Percentiles rank a stretch among this genome's conserved stretches.
Conservation (phyloP, 106 monocot species). For the Dendrobium officinale region DNA sequence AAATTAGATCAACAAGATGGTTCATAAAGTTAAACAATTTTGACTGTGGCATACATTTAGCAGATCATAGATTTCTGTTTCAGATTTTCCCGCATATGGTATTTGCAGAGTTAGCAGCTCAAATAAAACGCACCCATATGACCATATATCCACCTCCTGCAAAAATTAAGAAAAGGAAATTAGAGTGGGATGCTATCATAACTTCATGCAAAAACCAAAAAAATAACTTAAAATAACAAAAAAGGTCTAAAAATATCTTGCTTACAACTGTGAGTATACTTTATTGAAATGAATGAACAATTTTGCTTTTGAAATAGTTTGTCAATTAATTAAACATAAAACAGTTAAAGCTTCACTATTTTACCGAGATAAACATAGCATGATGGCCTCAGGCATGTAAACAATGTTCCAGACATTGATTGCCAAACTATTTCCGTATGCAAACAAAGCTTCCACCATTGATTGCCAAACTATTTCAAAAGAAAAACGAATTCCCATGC, state of each 20-base stretch:
- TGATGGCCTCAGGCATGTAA: too few relatives aligned
- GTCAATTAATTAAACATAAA: too few relatives aligned
- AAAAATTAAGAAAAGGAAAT: slow-evolving; percentile 9
- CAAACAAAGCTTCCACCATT: too few relatives aligned
- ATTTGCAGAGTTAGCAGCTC: slow-evolving; percentile 77
- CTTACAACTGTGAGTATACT: too few relatives aligned
- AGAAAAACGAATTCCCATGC: too few relatives aligned
- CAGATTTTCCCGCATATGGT: slow-evolving; percentile 60
- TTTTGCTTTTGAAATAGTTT: too few relatives aligned
- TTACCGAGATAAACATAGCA: too few relatives aligned
- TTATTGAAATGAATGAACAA: too few relatives aligned
- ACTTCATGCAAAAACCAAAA: neutral
- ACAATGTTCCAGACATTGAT: too few relatives aligned
- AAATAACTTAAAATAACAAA: neutral
- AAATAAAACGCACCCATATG: slow-evolving; percentile 79
- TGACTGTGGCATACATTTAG: slow-evolving; percentile 35
- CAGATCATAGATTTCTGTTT: slow-evolving; percentile 62
- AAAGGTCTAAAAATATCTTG: neutral
- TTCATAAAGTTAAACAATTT: neutral
- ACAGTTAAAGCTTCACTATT: too few relatives aligned
- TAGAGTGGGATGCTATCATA: neutral
- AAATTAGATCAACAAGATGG: neutral
- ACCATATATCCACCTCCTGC: slow-evolving; percentile 99
- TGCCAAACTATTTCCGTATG: too few relatives aligned
- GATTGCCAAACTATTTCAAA: too few relatives aligned